Percentiles rank a stretch among this genome's conserved stretches.
phyloP scores from a whole-genome alignment of 257 asterid genomes.

The Gynochthodes officinalis region DNA sequence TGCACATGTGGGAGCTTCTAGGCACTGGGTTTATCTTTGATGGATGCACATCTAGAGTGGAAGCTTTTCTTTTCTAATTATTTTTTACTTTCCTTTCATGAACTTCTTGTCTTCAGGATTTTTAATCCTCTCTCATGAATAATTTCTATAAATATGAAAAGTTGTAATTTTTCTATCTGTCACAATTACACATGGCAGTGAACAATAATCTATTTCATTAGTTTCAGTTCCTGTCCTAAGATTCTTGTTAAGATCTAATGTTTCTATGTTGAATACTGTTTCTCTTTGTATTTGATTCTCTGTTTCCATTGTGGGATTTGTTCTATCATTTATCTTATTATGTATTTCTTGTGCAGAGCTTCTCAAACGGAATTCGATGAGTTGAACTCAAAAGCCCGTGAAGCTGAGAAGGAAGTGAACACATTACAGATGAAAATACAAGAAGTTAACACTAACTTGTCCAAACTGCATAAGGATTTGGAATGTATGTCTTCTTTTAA shows the following conservation, averaged over 20 bases:
- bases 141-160: not conserved
- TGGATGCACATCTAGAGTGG: not conserved
- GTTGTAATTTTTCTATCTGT: not conserved
- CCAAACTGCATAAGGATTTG: conserved; percentile 67
- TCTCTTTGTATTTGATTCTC: not conserved
- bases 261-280: not conserved
- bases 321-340: conserved; percentile 9
- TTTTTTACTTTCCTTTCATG: not conserved
- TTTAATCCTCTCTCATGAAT: not conserved
- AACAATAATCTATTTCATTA: not conserved
- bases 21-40: conserved; percentile 3
- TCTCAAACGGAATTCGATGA: conserved; percentile 71
- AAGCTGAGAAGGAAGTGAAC: conserved; percentile 82
- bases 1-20: too few species aligned
- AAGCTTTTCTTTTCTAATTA: not conserved
- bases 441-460: conserved; percentile 65
- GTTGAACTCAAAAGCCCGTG: conserved; percentile 65
- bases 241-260: not conserved
- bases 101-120: not conserved
- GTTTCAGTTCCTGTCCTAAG: not conserved
- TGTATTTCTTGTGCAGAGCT: conserved; percentile 50
- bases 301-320: not conserved
- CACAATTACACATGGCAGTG: not conserved
- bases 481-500: conserved; percentile 45
- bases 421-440: conserved; percentile 63